A percentile compares a stretch with the other conserved stretches of the same genome.
Evolutionary conservation across 2,329 filamentous ascomycete genomes (phyloP).

Genomic region (Penicillium sp.): DNA sequence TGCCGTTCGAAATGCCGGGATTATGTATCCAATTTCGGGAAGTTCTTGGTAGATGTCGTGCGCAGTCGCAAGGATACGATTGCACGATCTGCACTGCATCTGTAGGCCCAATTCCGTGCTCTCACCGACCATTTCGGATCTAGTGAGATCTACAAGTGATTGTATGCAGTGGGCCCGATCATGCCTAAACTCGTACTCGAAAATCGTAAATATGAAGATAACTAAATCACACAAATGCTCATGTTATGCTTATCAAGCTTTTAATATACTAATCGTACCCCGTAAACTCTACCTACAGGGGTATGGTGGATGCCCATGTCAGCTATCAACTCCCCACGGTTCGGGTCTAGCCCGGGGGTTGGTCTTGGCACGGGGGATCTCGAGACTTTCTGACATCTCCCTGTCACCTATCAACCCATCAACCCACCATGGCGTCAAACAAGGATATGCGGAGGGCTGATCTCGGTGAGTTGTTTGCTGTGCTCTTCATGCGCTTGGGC

Average conservation of each 20-base stretch:
- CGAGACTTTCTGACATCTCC: neutral
- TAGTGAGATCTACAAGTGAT: slow-evolving; percentile 1
- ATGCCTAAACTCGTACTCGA: neutral
- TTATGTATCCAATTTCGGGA: neutral
- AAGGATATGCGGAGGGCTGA: slow-evolving; percentile 76
- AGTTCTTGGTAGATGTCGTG: neutral
- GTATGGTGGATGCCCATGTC: neutral
- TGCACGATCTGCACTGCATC: slow-evolving; percentile 13
- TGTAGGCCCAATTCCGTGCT: neutral
- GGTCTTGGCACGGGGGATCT: slow-evolving; percentile 11
- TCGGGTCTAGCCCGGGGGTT: slow-evolving; percentile 8
- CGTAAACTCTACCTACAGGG: neutral
- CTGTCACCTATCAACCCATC: neutral
- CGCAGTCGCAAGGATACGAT: slow-evolving; percentile 2
- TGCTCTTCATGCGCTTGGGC: neutral
- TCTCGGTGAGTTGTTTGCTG: slow-evolving; percentile 57
- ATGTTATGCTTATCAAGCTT: neutral
- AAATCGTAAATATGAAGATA: neutral
- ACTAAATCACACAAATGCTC: neutral
- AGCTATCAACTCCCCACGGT: neutral
- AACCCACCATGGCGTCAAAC: slow-evolving; percentile 60
- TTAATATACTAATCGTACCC: neutral
- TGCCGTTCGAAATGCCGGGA: neutral
- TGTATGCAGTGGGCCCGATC: slow-evolving; percentile 4
- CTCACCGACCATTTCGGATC: slow-evolving; percentile 10